Evolutionary conservation across 106 monocot species (phyloP).

Genomic region (Allium cepa): DNA sequence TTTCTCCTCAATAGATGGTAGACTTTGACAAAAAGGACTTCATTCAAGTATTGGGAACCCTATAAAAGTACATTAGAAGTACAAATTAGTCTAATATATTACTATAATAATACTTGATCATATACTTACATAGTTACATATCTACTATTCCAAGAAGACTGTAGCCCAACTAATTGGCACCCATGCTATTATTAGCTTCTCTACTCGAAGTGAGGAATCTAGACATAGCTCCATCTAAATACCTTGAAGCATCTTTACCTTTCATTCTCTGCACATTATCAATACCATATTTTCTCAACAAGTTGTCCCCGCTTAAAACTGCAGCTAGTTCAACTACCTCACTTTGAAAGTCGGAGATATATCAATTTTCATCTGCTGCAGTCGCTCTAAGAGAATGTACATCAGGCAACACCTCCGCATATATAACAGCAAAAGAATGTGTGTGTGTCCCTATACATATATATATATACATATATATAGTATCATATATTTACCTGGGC

Average conservation of each 20-base stretch:
- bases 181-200: no score
- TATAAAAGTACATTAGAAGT: no score
- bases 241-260: conserved; percentile 11
- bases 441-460: no score
- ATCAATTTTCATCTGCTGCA: conserved; percentile 7
- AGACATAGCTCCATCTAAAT: not conserved
- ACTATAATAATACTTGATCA: no score
- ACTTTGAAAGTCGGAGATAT: conserved; percentile 14
- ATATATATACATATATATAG: no score
- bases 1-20: no score
- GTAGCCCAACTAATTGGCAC: no score
- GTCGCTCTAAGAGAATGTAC: conserved; percentile 11
- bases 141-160: no score
- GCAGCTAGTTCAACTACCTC: conserved; percentile 14
- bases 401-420: conserved; percentile 10
- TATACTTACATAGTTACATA: no score
- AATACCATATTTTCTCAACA: not conserved
- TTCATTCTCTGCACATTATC: conserved; percentile 3
- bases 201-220: not conserved
- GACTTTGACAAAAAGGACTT: no score
- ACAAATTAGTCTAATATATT: no score
- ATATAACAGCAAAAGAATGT: not conserved
- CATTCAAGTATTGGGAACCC: no score
- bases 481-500: conserved; percentile 14
- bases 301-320: conserved; percentile 8